A percentile compares a stretch with the other conserved stretches of the same genome.
phyloP scores from a whole-genome alignment of 345 rosid species.

The Noccaea bulbosa region DNA sequence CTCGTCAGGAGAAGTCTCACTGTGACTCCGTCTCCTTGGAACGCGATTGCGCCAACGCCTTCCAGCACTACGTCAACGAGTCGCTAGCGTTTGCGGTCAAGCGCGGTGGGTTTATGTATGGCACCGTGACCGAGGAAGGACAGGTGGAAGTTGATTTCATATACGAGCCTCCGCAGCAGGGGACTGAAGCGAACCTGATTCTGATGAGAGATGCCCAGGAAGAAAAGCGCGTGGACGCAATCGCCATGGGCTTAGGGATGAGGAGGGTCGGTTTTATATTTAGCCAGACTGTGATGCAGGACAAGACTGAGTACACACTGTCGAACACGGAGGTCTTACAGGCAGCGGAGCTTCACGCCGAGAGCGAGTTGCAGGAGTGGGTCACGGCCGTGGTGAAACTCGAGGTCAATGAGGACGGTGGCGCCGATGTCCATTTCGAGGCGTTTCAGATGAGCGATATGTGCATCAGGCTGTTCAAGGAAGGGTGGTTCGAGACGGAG shows the following conservation, averaged over 20 bases:
- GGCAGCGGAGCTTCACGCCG: slow-evolving; percentile 77
- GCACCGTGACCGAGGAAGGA: slow-evolving; percentile 66
- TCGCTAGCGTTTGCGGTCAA: slow-evolving; percentile 75
- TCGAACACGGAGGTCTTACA: slow-evolving; percentile 71
- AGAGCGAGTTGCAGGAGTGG: slow-evolving; percentile 88
- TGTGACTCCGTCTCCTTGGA: slow-evolving; percentile 76
- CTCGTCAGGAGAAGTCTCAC: slow-evolving; percentile 83
- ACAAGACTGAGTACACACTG: slow-evolving; percentile 76
- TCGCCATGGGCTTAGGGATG: slow-evolving; percentile 83
- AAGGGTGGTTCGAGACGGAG: slow-evolving; percentile 79
- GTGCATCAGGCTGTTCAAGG: slow-evolving; percentile 79
- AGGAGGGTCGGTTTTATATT: slow-evolving; percentile 83
- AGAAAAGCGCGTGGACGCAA: slow-evolving; percentile 79
- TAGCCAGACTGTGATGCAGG: slow-evolving; percentile 69
- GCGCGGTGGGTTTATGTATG: slow-evolving; percentile 88
- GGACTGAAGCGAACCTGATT: slow-evolving; percentile 55
- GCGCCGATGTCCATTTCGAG: slow-evolving; percentile 89
- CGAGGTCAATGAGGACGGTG: slow-evolving; percentile 77
- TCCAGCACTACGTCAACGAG: slow-evolving; percentile 79
- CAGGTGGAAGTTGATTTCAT: slow-evolving; percentile 77
- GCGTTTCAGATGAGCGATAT: slow-evolving; percentile 98
- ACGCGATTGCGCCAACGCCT: slow-evolving; percentile 74
- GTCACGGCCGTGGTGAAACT: slow-evolving; percentile 88
- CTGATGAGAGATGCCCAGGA: slow-evolving; percentile 69
- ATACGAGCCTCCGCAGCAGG: slow-evolving; percentile 88